phyloP scores from a whole-genome alignment of 345 rosid species.

The Microthlaspi erraticum region DNA sequence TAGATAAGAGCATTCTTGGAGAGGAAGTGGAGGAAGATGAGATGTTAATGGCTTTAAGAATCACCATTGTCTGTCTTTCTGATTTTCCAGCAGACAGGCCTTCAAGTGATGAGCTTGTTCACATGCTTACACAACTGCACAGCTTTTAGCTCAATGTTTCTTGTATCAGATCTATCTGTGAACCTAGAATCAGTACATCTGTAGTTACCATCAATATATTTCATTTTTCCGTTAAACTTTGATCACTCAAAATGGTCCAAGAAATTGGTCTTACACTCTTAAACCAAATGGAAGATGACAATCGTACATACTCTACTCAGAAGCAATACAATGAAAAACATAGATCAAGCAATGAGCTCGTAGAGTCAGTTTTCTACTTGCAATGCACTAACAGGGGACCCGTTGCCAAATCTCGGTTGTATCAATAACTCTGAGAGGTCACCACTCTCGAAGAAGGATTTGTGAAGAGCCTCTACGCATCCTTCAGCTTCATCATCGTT shows the following conservation, averaged over 20 bases:
- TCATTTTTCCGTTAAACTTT: not conserved
- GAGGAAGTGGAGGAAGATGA: constrained; percentile 96
- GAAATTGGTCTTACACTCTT: constrained; percentile 25
- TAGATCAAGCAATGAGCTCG: constrained; percentile 30
- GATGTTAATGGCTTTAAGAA: constrained; percentile 94
- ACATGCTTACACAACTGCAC: constrained; percentile 90
- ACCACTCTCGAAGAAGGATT: constrained; percentile 66
- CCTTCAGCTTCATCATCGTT: constrained; percentile 79
- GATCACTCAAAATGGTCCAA: constrained; percentile 32
- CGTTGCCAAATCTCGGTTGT: constrained; percentile 44
- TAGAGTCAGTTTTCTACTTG: constrained; percentile 39
- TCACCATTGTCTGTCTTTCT: constrained; percentile 84
- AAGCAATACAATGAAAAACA: constrained; percentile 22
- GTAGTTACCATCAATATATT: not conserved
- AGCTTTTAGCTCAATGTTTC: constrained; percentile 61
- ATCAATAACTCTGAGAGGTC: constrained; percentile 53
- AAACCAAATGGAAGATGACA: constrained; percentile 21
- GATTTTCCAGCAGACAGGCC: constrained; percentile 91
- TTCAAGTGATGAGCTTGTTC: constrained; percentile 91
- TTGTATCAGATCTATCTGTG: constrained; percentile 19
- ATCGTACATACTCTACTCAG: constrained; percentile 18
- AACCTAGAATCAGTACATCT: too few species aligned
- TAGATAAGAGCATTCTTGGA: constrained; percentile 83
- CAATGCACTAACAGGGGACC: constrained; percentile 45
- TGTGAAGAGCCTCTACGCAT: constrained; percentile 77